Evolutionary conservation across 805 yeast species (phyloP).

Genomic region (Wickerhamomyces subpelliculosus): DNA sequence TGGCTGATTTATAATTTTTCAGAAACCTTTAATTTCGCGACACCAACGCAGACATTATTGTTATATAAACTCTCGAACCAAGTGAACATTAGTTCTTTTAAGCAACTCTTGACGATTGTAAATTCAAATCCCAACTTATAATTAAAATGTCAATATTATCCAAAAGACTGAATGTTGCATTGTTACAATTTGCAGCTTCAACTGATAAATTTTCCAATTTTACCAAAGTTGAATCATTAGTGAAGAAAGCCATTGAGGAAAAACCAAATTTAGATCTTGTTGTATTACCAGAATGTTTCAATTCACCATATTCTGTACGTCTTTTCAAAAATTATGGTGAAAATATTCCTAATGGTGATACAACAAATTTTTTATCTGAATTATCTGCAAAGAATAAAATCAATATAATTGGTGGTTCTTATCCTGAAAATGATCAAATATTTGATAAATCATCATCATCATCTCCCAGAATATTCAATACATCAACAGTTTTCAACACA

Average conservation of each 20-base stretch:
- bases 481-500: slow-evolving; percentile 66
- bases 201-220: slow-evolving; percentile 72
- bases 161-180: slow-evolving; percentile 62
- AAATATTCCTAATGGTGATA: slow-evolving; percentile 62
- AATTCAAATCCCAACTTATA: background rate
- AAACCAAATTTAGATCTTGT: slow-evolving; percentile 66
- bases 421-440: no score
- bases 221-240: slow-evolving; percentile 49
- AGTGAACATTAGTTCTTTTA: no score
- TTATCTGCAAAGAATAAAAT: slow-evolving; percentile 62
- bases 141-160: no score
- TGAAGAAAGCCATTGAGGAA: slow-evolving; percentile 48
- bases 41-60: no score
- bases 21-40: no score
- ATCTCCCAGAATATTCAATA: slow-evolving; percentile 68
- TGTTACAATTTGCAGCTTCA: slow-evolving; percentile 69
- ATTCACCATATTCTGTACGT: slow-evolving; percentile 85
- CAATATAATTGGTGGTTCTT: slow-evolving; percentile 82
- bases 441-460: no score
- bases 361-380: slow-evolving; percentile 50
- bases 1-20: no score
- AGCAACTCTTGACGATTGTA: no score
- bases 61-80: no score
- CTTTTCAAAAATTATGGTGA: slow-evolving; percentile 86
- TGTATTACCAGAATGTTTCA: slow-evolving; percentile 92